A percentile compares a stretch with the other conserved stretches of the same genome.
Evolutionary conservation across 257 asterid genomes (phyloP).

Genomic region (Solanum tarijense): DNA sequence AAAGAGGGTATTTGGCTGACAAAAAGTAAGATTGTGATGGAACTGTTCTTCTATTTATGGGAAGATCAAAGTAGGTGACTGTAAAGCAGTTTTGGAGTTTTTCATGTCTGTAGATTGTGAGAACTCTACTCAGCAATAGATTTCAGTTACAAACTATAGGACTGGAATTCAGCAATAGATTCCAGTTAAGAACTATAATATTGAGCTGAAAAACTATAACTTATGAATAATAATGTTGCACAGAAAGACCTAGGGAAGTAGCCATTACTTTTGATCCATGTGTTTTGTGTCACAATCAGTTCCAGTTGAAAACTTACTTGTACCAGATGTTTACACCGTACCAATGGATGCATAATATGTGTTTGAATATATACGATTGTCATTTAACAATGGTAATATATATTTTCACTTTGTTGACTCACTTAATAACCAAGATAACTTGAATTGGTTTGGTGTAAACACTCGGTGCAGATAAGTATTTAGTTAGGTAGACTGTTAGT

Average conservation of each 20-base stretch:
- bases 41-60: background rate
- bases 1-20: background rate
- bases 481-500: background rate
- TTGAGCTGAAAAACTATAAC: background rate
- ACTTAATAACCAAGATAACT: background rate
- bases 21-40: background rate
- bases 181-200: background rate
- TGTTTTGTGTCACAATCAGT: background rate
- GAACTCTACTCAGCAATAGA: background rate
- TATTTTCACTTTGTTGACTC: background rate
- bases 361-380: background rate
- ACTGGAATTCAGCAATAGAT: background rate
- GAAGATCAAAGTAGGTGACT: background rate
- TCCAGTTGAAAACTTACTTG: background rate
- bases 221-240: background rate
- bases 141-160: background rate
- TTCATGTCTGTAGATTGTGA: background rate
- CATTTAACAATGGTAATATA: background rate
- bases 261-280: background rate
- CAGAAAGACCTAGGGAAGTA: background rate
- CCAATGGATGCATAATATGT: background rate
- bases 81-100: background rate
- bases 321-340: background rate
- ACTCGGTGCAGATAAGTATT: background rate
- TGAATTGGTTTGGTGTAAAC: background rate